Conservation (phyloP, 2,329 filamentous ascomycete genomes). For the Calonectria fujianensis region DNA sequence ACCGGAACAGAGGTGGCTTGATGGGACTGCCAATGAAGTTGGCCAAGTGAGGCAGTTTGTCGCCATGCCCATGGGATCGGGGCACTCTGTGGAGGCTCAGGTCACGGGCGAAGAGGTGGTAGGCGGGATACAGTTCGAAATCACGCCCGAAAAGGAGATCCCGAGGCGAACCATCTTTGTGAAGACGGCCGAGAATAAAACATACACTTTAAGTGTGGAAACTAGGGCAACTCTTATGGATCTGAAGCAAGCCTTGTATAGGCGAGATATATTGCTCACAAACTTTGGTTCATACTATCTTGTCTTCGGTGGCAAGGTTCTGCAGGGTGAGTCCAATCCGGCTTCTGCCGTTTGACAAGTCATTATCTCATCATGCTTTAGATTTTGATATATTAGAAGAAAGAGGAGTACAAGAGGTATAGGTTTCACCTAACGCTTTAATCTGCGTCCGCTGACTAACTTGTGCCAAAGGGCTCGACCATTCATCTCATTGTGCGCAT, state of each 20-base stretch:
- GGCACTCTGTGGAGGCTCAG: background rate
- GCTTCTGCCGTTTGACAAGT: too few species aligned
- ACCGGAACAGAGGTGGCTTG: background rate
- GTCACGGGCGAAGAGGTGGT: background rate
- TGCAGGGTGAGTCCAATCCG: background rate
- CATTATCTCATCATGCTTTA: background rate
- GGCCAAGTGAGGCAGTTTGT: background rate
- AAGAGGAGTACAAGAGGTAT: background rate
- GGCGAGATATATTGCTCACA: background rate
- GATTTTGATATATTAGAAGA: background rate
- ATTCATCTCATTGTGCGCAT: background rate
- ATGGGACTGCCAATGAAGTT: background rate
- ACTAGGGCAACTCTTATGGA: background rate
- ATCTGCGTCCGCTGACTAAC: background rate
- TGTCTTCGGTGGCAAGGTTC: background rate
- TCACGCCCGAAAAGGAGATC: background rate
- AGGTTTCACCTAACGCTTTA: too few species aligned
- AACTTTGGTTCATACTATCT: background rate
- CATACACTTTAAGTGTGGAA: background rate
- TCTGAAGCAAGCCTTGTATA: background rate
- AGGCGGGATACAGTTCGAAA: constrained; percentile 2
- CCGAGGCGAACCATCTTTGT: background rate
- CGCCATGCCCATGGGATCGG: background rate
- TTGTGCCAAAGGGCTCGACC: background rate
- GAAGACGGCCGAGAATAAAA: background rate